Base-by-base conservation (phyloP, 176 grass and related monocot species). In the Olyra latifolia region DNA sequence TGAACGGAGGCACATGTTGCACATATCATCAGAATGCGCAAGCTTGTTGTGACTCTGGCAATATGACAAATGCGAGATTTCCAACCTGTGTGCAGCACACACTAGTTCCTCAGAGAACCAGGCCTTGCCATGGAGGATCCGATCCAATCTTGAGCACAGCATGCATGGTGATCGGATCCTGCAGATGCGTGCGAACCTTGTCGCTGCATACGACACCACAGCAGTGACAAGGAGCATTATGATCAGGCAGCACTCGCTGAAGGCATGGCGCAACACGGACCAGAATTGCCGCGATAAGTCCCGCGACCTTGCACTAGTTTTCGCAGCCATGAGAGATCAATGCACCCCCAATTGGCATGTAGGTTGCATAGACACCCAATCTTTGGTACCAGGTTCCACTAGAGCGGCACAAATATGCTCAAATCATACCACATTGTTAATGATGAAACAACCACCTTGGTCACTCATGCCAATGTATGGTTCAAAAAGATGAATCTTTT, bases 41-140 rank as follows among this genome's bases (percentile, higher is more conserved):
- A 99, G 93, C 71, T 88, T 91, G 6, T 58, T 81, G 68, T 99
- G 97, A 81, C 40, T 87, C 47, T 72, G 79, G 68, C 90, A 99
- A 24, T 87, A 91, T 0, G 82, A 77, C 66, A 95, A 80, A 30
- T 78, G 66, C n/a, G 93, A 89, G n/a, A 96, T 93, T 75, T 96
- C 97, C 65, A 72, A 28, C 69, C 79, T 93, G 68, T 99, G 97
- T 28, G 65, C 49, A 25, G 83, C 75, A 69, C 97, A 99, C 58
- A 96, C 43, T 49, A 94, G 82, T 82, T 96, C 89, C 35, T 83
- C 82, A 57, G 87, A 88, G 83, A 95, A 99, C 75, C 91, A 92
- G 10, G 82, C 75, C 58, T 85, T 89, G 47, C 72, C 85, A 85
- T 87, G 89, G 10, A 99, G 78, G 56, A 86, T 52, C 48, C 60